These are phyloP conservation scores for Podosphaera xanthii DNA, from an alignment of 2,329 filamentous ascomycete species.

Conservation along the genomic window DNA sequence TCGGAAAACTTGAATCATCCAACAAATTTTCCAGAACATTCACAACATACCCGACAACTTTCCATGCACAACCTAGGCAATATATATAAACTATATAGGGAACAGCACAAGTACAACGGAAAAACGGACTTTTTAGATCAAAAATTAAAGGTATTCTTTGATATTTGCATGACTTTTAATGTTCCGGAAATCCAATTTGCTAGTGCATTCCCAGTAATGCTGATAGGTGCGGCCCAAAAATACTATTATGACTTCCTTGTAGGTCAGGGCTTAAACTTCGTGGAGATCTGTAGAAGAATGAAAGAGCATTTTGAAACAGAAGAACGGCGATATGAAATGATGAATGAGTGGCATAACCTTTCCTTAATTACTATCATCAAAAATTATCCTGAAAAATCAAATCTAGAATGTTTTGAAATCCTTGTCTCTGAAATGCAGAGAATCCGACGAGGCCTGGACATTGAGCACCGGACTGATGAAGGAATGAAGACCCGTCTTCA, in stretches of 20 bases:
- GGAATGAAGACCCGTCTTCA: not conserved
- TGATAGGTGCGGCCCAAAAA: not conserved
- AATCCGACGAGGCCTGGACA: not conserved
- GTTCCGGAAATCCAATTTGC: not conserved
- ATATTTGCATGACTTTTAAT: not conserved
- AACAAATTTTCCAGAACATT: not conserved
- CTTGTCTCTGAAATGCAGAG: not conserved
- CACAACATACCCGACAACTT: not conserved
- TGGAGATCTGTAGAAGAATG: not conserved
- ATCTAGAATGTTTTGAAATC: not conserved
- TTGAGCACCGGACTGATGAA: not conserved
- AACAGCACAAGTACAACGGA: not conserved
- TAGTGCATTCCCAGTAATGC: not conserved
- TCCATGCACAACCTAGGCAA: not conserved
- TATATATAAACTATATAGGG: not conserved
- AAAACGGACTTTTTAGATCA: not conserved
- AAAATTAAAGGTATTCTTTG: not conserved
- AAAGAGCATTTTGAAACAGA: slow-evolving; percentile 1
- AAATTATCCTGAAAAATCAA: not conserved
- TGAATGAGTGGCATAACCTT: not conserved
- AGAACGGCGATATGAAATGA: not conserved
- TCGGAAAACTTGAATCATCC: not conserved
- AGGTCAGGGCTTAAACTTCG: not conserved
- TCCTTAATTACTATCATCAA: not conserved
- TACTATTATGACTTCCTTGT: not conserved